Evolutionary conservation across 2,329 filamentous ascomycete species (phyloP).

Genomic region (Celoporthe dispersa): DNA sequence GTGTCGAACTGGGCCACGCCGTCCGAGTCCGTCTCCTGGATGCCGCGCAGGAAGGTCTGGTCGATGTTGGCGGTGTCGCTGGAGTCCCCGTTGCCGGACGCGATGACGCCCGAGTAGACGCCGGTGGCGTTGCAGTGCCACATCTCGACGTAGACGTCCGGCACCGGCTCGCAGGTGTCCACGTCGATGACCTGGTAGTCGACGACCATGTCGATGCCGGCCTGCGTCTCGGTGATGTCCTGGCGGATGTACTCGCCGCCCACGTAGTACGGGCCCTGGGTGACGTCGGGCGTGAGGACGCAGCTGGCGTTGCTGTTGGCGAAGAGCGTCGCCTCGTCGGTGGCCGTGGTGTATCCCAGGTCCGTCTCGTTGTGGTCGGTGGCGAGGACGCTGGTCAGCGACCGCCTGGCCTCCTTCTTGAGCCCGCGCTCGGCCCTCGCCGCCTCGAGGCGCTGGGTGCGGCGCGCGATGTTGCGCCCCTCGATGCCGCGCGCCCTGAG

Average conservation of each 20-base stretch:
- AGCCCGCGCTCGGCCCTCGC: constrained; percentile 45
- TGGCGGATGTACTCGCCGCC: constrained; percentile 54
- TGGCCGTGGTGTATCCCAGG: constrained; percentile 37
- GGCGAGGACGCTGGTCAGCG: constrained; percentile 39
- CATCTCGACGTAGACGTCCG: constrained; percentile 54
- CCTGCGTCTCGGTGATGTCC: constrained; percentile 52
- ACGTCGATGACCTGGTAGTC: constrained; percentile 48
- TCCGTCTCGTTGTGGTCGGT: constrained; percentile 42
- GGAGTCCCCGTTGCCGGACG: constrained; percentile 43
- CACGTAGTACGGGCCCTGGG: constrained; percentile 56
- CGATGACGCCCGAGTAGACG: constrained; percentile 42
- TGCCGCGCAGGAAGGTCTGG: constrained; percentile 47
- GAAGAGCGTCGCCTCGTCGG: constrained; percentile 40
- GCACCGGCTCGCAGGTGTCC: constrained; percentile 55
- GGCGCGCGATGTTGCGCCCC: constrained; percentile 49
- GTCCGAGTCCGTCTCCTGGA: constrained; percentile 44
- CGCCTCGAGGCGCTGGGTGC: constrained; percentile 45
- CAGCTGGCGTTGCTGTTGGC: constrained; percentile 45
- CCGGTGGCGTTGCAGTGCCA: constrained; percentile 53
- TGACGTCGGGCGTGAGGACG: constrained; percentile 51
- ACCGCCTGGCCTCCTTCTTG: constrained; percentile 33
- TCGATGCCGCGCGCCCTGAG: constrained; percentile 53
- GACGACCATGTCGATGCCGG: constrained; percentile 15
- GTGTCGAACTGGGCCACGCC: constrained; percentile 47
- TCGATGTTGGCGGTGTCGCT: constrained; percentile 46